Evolutionary conservation across 805 yeast genomes (phyloP).

Genomic region (Spathaspora gorwiae): DNA sequence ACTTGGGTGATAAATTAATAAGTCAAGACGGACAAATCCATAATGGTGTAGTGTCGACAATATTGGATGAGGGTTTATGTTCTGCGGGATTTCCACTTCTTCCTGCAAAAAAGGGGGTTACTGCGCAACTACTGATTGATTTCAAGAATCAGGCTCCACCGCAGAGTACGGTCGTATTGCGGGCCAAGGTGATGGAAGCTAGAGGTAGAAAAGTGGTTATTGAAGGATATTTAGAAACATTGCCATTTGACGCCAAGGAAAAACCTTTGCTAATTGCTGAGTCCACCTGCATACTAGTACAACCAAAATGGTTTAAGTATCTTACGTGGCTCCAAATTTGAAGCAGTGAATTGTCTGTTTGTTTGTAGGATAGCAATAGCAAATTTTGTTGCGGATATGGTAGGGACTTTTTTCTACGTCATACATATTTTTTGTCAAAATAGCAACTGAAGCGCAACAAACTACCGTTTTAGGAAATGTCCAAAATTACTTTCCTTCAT

Average conservation of each 20-base stretch:
- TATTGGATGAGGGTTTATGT: slow-evolving; percentile 82
- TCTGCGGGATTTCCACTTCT: slow-evolving; percentile 77
- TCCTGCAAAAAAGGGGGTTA: slow-evolving; percentile 83
- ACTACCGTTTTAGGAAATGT: background rate
- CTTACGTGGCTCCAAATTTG: slow-evolving; percentile 38
- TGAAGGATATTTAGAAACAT: slow-evolving; percentile 57
- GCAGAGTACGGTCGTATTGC: slow-evolving; percentile 58
- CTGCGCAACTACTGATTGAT: slow-evolving; percentile 68
- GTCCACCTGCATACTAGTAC: slow-evolving; percentile 71
- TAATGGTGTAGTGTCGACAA: slow-evolving; percentile 73
- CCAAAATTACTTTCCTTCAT: background rate
- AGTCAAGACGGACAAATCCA: slow-evolving; percentile 75
- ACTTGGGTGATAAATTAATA: slow-evolving; percentile 60
- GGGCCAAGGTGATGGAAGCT: slow-evolving; percentile 58
- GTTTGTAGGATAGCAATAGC: too few species aligned
- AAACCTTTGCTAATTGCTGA: slow-evolving; percentile 45
- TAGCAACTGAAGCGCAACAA: too few species aligned
- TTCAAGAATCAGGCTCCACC: slow-evolving; percentile 64
- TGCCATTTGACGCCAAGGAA: slow-evolving; percentile 29
- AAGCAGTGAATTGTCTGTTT: too few species aligned
- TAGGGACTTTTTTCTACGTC: too few species aligned
- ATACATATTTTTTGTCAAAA: too few species aligned
- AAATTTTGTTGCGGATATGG: too few species aligned
- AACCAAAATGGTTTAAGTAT: slow-evolving; percentile 84
- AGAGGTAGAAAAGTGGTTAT: slow-evolving; percentile 84